These are phyloP conservation scores for Tricholoma sp. DNA, from an alignment of 768 basidiomycete genomes.

Conservation along the genomic window DNA sequence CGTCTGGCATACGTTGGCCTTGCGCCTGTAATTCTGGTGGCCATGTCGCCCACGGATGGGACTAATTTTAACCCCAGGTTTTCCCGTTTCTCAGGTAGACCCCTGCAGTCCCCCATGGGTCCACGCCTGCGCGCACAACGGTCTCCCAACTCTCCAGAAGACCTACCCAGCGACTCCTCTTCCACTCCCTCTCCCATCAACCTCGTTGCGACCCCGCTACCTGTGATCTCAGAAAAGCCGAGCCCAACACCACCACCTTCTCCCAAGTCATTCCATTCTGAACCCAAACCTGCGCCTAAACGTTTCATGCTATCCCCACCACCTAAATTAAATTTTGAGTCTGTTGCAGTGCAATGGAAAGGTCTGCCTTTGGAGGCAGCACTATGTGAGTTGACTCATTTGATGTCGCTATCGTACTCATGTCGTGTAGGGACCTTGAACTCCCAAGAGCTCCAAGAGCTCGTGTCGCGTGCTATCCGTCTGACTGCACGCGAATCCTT, in stretches of 20 bases:
- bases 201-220: conserved; percentile 3
- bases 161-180: background rate
- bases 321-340: conserved; percentile 51
- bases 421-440: conserved; percentile 49
- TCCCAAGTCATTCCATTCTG: background rate
- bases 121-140: conserved; percentile 13
- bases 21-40: background rate
- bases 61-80: conserved; percentile 14
- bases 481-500: conserved; percentile 64
- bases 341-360: conserved; percentile 56
- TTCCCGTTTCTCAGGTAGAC: conserved; percentile 7
- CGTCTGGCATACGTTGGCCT: too few species aligned
- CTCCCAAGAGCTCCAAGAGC: conserved; percentile 55
- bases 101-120: conserved; percentile 16
- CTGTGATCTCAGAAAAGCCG: conserved; percentile 10
- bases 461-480: conserved; percentile 70
- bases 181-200: background rate
- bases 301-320: conserved; percentile 40
- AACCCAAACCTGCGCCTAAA: conserved; percentile 13
- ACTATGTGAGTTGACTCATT: conserved; percentile 32
- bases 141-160: background rate
- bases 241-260: conserved; percentile 6
- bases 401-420: conserved; percentile 1
- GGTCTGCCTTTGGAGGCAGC: conserved; percentile 68
- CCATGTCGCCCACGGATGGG: conserved; percentile 15